phyloP scores from a whole-genome alignment of 495 filamentous ascomycete species.

The Annulohypoxylon maeteangense region DNA sequence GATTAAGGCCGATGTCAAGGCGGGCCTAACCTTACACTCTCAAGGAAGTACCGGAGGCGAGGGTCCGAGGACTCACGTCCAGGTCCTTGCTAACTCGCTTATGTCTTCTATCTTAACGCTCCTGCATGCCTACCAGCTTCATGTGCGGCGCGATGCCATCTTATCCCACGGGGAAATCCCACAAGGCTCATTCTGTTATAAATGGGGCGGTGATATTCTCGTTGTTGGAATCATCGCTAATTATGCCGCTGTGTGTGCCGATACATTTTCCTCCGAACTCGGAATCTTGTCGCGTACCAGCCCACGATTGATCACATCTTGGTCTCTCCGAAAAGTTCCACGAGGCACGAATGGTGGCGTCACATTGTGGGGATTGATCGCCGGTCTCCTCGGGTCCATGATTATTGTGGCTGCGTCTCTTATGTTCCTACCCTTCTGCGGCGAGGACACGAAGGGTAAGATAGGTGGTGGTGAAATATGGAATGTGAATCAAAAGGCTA shows the following conservation, averaged over 20 bases:
- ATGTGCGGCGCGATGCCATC: slow-evolving; percentile 50
- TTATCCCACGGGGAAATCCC: slow-evolving; percentile 18
- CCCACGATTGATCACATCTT: slow-evolving; percentile 89
- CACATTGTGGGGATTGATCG: slow-evolving; percentile 73
- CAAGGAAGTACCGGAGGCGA: slow-evolving; percentile 78
- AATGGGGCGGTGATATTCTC: slow-evolving; percentile 65
- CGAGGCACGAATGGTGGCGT: slow-evolving; percentile 94
- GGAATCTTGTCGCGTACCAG: slow-evolving; percentile 82
- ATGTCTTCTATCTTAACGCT: slow-evolving; percentile 79
- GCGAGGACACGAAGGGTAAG: slow-evolving; percentile 44
- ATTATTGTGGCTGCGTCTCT: slow-evolving; percentile 74
- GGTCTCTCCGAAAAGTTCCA: slow-evolving; percentile 77
- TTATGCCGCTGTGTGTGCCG: slow-evolving; percentile 90
- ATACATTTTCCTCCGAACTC: slow-evolving; percentile 95
- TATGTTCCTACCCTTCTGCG: slow-evolving; percentile 76
- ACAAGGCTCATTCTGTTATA: slow-evolving; percentile 57
- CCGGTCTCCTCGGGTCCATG: slow-evolving; percentile 79
- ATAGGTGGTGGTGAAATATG: slow-evolving; percentile 56
- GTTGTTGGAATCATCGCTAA: slow-evolving; percentile 72
- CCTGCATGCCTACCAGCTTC: slow-evolving; percentile 74
- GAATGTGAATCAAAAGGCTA: slow-evolving; percentile 59
- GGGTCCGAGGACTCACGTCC: slow-evolving; percentile 82
- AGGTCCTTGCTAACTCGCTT: slow-evolving; percentile 90
- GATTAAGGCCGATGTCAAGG: slow-evolving; percentile 90
- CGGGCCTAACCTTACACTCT: slow-evolving; percentile 78